A percentile compares a stretch with the other conserved stretches of the same genome.
These are phyloP conservation scores for Alternaria incomplexa DNA, from an alignment of 2,329 filamentous ascomycete genomes.

Conservation along the genomic window DNA sequence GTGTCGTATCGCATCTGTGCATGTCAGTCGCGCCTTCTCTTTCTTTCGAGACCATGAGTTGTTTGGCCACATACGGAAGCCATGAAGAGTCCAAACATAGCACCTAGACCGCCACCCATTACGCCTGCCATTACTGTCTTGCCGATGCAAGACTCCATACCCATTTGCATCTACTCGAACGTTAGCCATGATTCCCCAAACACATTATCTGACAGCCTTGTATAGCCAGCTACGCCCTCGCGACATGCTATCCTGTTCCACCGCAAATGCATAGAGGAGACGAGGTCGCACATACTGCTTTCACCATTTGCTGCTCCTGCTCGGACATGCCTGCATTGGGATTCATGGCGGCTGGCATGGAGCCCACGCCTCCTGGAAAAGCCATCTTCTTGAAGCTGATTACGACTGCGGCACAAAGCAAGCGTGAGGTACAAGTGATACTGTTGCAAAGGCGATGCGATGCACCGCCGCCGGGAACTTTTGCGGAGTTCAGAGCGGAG, in stretches of 20 bases:
- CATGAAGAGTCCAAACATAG: conserved; percentile 97
- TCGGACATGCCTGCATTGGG: conserved; percentile 48
- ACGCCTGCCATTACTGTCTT: conserved; percentile 90
- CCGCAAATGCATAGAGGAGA: background rate
- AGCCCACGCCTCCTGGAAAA: conserved; percentile 36
- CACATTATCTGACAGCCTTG: background rate
- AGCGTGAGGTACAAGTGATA: background rate
- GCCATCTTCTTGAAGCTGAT: conserved; percentile 29
- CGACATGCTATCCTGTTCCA: background rate
- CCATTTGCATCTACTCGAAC: conserved; percentile 69
- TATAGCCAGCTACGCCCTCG: background rate
- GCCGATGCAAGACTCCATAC: conserved; percentile 90
- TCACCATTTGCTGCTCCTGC: conserved; percentile 58
- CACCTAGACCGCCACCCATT: conserved; percentile 93
- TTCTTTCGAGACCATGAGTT: background rate
- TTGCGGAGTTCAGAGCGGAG: conserved; percentile 46
- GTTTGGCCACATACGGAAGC: conserved; percentile 71
- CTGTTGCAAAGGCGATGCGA: conserved; percentile 13
- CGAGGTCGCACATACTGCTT: conserved; percentile 43
- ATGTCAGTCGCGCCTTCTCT: background rate
- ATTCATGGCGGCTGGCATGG: conserved; percentile 36
- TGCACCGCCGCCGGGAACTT: conserved; percentile 26
- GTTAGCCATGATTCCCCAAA: conserved; percentile 7
- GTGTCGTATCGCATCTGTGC: conserved; percentile 96
- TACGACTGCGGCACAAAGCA: background rate